Evolutionary conservation across 805 yeast species (phyloP).

Genomic region (Lachancea quebecensis): DNA sequence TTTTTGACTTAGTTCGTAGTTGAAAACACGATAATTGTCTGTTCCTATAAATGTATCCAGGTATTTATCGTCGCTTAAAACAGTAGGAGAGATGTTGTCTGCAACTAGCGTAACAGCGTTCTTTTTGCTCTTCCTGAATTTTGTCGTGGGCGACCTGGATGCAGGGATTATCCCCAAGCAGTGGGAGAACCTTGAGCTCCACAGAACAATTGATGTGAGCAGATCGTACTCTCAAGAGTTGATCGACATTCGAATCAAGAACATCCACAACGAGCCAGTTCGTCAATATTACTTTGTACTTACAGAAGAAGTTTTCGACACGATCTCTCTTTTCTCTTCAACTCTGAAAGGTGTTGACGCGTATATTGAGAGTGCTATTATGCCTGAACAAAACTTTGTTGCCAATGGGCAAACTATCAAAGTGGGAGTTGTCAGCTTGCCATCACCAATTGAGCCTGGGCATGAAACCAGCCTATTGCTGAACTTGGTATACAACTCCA

Average conservation of each 20-base stretch:
- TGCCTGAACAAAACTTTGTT: conserved; percentile 18
- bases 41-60: not conserved
- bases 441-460: conserved; percentile 62
- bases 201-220: conserved; percentile 55
- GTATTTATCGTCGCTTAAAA: not conserved
- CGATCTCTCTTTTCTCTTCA: conserved; percentile 42
- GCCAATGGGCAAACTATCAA: conserved; percentile 26
- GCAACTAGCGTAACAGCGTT: not conserved
- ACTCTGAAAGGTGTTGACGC: conserved; percentile 24
- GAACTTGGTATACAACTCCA: conserved; percentile 41
- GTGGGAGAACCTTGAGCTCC: conserved; percentile 51
- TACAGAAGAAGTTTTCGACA: conserved; percentile 40
- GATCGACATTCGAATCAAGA: conserved; percentile 47
- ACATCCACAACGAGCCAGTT: conserved; percentile 49
- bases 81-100: not conserved
- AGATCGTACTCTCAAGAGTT: conserved; percentile 62
- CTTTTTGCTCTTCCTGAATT: not conserved
- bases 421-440: conserved; percentile 47
- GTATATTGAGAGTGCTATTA: conserved; percentile 24
- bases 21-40: not conserved
- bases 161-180: conserved; percentile 10
- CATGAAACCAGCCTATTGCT: conserved; percentile 43
- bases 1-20: not conserved
- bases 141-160: not conserved
- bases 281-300: conserved; percentile 51